Evolutionary conservation across 139 green algal species (phyloP).

Genomic region (Yamagishiella unicocca): DNA sequence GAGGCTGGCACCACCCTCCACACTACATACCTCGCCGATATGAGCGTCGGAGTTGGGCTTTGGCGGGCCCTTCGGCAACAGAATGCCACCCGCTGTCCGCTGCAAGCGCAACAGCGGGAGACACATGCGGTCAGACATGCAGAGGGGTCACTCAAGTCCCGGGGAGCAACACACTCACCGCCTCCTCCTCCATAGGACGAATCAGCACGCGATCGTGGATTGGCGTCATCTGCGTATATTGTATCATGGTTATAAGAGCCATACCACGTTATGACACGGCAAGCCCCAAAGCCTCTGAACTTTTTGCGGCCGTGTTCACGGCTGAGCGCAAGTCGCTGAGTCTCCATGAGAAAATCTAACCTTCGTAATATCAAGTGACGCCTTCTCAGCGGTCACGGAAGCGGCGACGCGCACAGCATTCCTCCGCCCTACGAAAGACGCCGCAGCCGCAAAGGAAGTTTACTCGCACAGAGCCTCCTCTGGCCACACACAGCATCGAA

Average conservation of each 20-base stretch:
- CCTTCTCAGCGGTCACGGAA: constrained; percentile 57
- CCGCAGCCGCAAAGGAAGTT: constrained; percentile 18
- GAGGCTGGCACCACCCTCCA: too few relatives aligned
- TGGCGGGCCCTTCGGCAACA: constrained; percentile 69
- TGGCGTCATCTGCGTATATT: constrained; percentile 59
- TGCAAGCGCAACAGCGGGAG: too few relatives aligned
- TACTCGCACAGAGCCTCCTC: not conserved
- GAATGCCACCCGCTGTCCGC: constrained; percentile 68
- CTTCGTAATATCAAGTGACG: constrained; percentile 54
- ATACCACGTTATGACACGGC: not conserved
- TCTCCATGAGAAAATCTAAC: too few relatives aligned
- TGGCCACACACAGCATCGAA: too few relatives aligned
- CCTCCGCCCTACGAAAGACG: constrained; percentile 32
- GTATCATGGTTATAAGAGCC: too few relatives aligned
- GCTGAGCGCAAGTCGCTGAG: not conserved
- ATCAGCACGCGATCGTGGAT: constrained; percentile 70
- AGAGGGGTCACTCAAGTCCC: not conserved
- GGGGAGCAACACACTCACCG: constrained; percentile 23
- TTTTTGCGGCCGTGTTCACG: too few relatives aligned
- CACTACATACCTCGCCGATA: constrained; percentile 69
- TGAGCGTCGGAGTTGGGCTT: constrained; percentile 74
- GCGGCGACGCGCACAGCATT: constrained; percentile 28
- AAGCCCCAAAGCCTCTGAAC: not conserved
- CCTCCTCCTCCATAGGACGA: constrained; percentile 70
- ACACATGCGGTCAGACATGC: not conserved